Base-by-base conservation (phyloP, 208 protist genomes). In the Endotrypanum monterogeii region DNA sequence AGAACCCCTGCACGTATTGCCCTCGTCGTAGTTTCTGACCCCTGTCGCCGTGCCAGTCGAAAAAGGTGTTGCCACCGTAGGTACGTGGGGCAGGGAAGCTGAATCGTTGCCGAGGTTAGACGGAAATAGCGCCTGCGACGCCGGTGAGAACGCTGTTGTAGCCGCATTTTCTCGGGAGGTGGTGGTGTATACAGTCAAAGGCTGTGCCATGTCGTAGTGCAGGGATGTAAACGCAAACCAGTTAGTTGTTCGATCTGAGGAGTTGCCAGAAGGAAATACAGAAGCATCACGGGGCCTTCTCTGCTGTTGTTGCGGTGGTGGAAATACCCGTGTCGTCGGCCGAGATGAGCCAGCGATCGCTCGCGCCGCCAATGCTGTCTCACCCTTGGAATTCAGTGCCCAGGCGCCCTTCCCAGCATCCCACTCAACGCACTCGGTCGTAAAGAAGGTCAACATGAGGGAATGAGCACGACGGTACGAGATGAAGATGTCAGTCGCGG, bases 141-240 rank as follows among this genome's bases (percentile, higher is more conserved):
- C 16, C 72, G 60, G 37, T 44, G 37, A 28, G 32, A 23, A 20
- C 44, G 30, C 58, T 23, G 58, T 7, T 41, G 58, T 23, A 7
- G 60, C 60, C 32, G 14, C 60, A 18, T 32, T 25, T 48, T 11
- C 60, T 65, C 60, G 39, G 55, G 84, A 71, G 12, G 67, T 65
- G 37, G 82, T 67, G 35, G 86, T 80, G 57, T 69, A 39, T 60
- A 80, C 55, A 5, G 55, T 66, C n/a, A 80, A 37, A n/a, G 76
- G 55, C 14, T 48, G 56, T 6, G 76, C 76, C 76, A 80, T 76
- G 41, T 85, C 88, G 76, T 90, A 93, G 74, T 88, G 83, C 71
- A 93, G 78, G 30, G 83, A 65, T 28, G 71, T 79, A 30, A 78
- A 80, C 23, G 79, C 41, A 23, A 85, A 68, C 76, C 76, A 80